phyloP scores from a whole-genome alignment of 768 basidiomycete species.

The Boletus rex-veris region DNA sequence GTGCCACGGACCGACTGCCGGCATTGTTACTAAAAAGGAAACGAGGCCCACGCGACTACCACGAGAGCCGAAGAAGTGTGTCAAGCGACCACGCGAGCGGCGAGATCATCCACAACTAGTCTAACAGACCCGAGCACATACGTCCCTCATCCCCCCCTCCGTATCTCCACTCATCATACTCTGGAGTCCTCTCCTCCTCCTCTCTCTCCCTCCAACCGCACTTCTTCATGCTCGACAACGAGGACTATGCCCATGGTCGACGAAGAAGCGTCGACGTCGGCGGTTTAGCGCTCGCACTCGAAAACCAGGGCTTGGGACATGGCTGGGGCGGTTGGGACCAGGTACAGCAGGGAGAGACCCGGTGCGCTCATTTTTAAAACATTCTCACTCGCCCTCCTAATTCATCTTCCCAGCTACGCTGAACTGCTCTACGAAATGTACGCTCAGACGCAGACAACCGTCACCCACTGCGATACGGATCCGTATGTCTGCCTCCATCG shows the following conservation, averaged over 20 bases:
- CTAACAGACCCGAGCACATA: conserved; percentile 16
- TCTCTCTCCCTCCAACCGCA: neutral
- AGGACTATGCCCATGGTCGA: conserved; percentile 33
- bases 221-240: conserved; percentile 26
- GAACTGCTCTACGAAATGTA: conserved; percentile 86
- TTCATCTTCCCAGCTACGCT: conserved; percentile 52
- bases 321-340: conserved; percentile 68
- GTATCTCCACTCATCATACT: neutral
- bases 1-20: conserved; percentile 6
- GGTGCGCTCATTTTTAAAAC: conserved; percentile 39
- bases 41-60: conserved; percentile 30
- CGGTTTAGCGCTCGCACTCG: conserved; percentile 78
- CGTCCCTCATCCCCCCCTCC: conserved; percentile 1
- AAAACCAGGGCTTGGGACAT: conserved; percentile 56
- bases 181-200: neutral
- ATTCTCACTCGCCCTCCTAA: conserved; percentile 3
- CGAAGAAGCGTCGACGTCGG: conserved; percentile 88
- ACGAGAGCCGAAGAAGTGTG: conserved; percentile 35
- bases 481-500: conserved; percentile 13
- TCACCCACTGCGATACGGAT: conserved; percentile 46
- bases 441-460: conserved; percentile 69
- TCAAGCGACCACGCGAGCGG: conserved; percentile 36
- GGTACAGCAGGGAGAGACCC: conserved; percentile 42
- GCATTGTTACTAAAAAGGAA: conserved; percentile 21
- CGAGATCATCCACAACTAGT: conserved; percentile 25